Evolutionary conservation across 805 yeast species (phyloP), one percentile per base, ranked within the genome.

Genomic region (Wickerhamomyces sydowiorum): DNA sequence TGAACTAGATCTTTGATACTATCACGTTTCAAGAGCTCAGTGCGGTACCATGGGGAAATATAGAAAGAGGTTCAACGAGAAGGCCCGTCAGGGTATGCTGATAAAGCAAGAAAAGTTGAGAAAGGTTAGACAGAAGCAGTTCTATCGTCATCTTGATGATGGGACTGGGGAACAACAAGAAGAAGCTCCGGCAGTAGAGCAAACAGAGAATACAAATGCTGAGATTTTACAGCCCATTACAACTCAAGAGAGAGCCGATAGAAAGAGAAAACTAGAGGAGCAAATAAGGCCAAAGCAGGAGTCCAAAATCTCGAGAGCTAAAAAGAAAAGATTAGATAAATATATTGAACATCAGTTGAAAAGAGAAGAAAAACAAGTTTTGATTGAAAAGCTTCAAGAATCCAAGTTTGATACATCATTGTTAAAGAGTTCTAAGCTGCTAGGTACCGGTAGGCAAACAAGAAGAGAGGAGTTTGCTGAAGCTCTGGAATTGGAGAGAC

Each of bases 261-360:
- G 85, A 48, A 86, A 86, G 58, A 65, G 91, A 39, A 76, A 75
- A 48, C 57, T 90, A 37, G 77, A 80, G 45, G 73, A 77, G 22
- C 61, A 80, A 7, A 67, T 84, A 42, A 61, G 71, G 22, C 82
- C 86, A 35, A 73, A 72, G 41, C 68, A 75, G 41, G 91, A 86
- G 45, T 57, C 80, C 13, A 88, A 88, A 56, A 62, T 86, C 29
- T 79, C 90, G 1, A 68, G 78, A 38, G 74, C 82, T 38, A 84
- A 91, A 67, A 72, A 70, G 75, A 78, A 85, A 66, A 67, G 98
- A 44, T 65, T 91, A 35, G 97, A 91, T 47, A 91, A 91, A 62
- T 91, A 88, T 61, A 88, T 91, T 30, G 95, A 89, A 44, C 95
- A 86, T 64, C 96, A 89, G 59, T 57, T 89, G 52, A 84, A 83